phyloP scores from a whole-genome alignment of 1,284 basidiomycete genomes.

The Coniferiporia sulphurascens region DNA sequence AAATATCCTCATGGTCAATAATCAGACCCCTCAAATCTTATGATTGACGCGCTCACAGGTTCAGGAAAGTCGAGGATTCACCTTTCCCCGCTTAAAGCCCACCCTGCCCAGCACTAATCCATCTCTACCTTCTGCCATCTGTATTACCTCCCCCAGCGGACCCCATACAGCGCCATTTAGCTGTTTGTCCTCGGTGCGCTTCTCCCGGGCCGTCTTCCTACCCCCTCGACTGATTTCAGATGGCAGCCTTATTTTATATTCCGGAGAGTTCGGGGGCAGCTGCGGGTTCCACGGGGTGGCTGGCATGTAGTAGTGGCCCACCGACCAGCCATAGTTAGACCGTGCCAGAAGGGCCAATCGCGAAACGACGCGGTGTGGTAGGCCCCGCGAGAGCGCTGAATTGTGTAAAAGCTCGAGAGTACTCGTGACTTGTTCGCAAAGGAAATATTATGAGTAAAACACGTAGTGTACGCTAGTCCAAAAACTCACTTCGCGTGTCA shows the following conservation, averaged over 20 bases:
- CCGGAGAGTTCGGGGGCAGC: constrained; percentile 20
- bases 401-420: constrained; percentile 51
- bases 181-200: neutral
- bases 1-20: too few species aligned
- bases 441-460: constrained; percentile 11
- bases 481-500: constrained; percentile 40
- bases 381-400: constrained; percentile 51
- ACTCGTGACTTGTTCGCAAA: constrained; percentile 43
- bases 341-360: constrained; percentile 43
- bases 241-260: constrained; percentile 20
- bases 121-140: constrained; percentile 47
- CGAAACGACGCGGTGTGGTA: constrained; percentile 51
- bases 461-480: neutral
- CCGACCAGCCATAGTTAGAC: constrained; percentile 25
- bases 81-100: constrained; percentile 12
- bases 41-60: too few species aligned
- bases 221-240: neutral
- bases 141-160: constrained; percentile 42
- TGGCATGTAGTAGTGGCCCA: constrained; percentile 19
- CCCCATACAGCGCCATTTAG: constrained; percentile 32
- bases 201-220: neutral
- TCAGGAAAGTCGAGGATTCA: neutral
- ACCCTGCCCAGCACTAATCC: constrained; percentile 39
- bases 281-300: constrained; percentile 44
- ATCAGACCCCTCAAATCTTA: too few species aligned